Conservation (phyloP, 1,284 basidiomycete species). For the Amylostereum areolatum region DNA sequence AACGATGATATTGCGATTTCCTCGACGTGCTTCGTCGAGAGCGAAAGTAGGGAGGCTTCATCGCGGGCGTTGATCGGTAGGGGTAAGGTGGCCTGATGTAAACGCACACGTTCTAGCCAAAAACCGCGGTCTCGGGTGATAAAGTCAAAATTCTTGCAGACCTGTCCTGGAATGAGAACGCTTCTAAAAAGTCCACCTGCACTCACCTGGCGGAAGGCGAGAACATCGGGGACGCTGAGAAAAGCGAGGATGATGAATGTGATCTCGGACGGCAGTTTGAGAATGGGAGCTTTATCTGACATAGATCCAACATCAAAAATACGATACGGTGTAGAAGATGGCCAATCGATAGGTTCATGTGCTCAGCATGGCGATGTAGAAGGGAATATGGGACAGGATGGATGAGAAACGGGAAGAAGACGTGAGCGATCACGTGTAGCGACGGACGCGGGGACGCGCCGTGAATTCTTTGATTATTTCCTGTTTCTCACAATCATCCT, state of each 20-base stretch:
- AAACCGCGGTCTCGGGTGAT: slow-evolving; percentile 2
- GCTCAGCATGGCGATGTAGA: too few relatives aligned
- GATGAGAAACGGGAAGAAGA: too few relatives aligned
- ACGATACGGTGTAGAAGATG: too few relatives aligned
- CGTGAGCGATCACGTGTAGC: too few relatives aligned
- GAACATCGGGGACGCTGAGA: not conserved
- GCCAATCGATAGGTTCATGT: too few relatives aligned
- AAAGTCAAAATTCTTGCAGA: not conserved
- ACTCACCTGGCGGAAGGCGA: not conserved
- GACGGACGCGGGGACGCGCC: too few relatives aligned
- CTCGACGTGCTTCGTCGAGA: slow-evolving; percentile 1
- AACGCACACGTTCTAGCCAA: slow-evolving; percentile 8
- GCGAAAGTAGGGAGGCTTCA: not conserved
- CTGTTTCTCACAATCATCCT: too few relatives aligned
- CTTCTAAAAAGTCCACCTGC: not conserved
- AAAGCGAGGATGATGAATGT: slow-evolving; percentile 1
- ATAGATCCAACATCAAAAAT: too few relatives aligned
- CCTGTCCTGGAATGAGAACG: not conserved
- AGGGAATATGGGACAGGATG: too few relatives aligned
- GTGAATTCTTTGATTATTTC: too few relatives aligned
- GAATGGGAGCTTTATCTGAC: not conserved
- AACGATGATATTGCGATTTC: slow-evolving; percentile 3
- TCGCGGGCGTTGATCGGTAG: slow-evolving; percentile 4
- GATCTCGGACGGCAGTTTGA: not conserved
- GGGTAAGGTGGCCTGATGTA: slow-evolving; percentile 6